These are phyloP conservation scores for Ormosia emarginata DNA, from an alignment of 306 rosid species.

Conservation along the genomic window DNA sequence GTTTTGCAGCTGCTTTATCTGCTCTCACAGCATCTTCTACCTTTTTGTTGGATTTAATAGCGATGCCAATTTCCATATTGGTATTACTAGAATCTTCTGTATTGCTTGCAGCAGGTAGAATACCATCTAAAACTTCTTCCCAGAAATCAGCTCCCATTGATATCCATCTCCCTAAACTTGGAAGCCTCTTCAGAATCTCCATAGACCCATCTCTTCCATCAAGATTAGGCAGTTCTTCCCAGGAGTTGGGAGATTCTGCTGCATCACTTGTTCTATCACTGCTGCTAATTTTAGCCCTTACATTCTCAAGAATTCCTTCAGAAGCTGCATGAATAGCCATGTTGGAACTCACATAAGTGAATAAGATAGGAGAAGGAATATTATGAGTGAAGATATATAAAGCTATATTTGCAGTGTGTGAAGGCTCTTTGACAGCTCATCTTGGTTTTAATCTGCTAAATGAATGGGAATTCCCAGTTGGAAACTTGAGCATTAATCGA, in stretches of 20 bases:
- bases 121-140: slow-evolving; percentile 51
- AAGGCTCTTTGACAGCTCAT: slow-evolving; percentile 5
- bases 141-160: slow-evolving; percentile 90
- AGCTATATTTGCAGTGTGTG: slow-evolving; percentile 17
- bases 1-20: slow-evolving; percentile 29
- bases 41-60: neutral
- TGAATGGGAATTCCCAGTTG: slow-evolving; percentile 19
- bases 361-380: neutral
- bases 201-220: slow-evolving; percentile 49
- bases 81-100: neutral
- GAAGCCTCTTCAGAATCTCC: slow-evolving; percentile 65
- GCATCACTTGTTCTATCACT: slow-evolving; percentile 11
- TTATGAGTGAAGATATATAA: neutral
- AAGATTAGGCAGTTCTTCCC: slow-evolving; percentile 68
- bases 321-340: slow-evolving; percentile 39
- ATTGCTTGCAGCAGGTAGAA: neutral
- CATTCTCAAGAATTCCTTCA: slow-evolving; percentile 56
- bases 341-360: neutral
- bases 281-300: slow-evolving; percentile 58
- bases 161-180: slow-evolving; percentile 88
- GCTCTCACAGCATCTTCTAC: neutral
- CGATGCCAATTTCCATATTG: neutral
- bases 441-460: neutral
- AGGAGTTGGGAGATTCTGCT: slow-evolving; percentile 22
- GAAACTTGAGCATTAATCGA: slow-evolving; percentile 46